Evolutionary conservation across 371 early-diverging fungal species (phyloP).

Genomic region (Haplosporangium sp.): DNA sequence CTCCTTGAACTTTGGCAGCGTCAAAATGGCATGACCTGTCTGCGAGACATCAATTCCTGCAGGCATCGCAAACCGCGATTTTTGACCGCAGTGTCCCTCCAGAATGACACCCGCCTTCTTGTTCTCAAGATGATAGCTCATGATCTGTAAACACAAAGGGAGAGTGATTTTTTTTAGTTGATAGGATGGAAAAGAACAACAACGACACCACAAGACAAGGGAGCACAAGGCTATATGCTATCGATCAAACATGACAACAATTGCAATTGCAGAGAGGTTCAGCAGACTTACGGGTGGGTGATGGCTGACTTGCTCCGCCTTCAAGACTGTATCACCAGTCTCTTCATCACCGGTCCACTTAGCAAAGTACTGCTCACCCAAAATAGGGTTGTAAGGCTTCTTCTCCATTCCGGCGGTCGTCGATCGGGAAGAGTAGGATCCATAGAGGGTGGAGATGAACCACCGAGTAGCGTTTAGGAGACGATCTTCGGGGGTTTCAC

Average conservation of each 20-base stretch:
- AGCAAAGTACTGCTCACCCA: constrained; percentile 84
- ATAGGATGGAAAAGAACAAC: background rate
- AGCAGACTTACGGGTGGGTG: constrained; percentile 76
- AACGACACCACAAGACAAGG: background rate
- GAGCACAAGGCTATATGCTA: too few relatives aligned
- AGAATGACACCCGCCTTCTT: constrained; percentile 74
- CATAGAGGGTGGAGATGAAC: constrained; percentile 84
- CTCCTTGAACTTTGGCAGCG: constrained; percentile 67
- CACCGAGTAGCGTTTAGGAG: constrained; percentile 78
- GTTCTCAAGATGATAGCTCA: constrained; percentile 77
- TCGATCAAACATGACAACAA: too few relatives aligned
- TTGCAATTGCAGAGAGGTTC: background rate
- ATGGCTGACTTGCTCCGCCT: constrained; percentile 82
- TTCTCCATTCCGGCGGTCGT: constrained; percentile 70
- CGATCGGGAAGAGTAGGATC: constrained; percentile 66
- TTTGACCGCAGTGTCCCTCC: constrained; percentile 85
- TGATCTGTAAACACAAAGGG: constrained; percentile 47
- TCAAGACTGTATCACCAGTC: constrained; percentile 68
- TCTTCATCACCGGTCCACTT: constrained; percentile 74
- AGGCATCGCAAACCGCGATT: constrained; percentile 81
- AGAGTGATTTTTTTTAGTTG: background rate
- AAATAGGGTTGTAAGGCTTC: constrained; percentile 90
- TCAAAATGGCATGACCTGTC: constrained; percentile 76
- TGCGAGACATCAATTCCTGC: constrained; percentile 83
- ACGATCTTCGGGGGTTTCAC: constrained; percentile 73